Evolutionary conservation across 352 stramenopile genomes (phyloP), one percentile per base, ranked within the genome.

Genomic region (Globisporangium viniferum): DNA sequence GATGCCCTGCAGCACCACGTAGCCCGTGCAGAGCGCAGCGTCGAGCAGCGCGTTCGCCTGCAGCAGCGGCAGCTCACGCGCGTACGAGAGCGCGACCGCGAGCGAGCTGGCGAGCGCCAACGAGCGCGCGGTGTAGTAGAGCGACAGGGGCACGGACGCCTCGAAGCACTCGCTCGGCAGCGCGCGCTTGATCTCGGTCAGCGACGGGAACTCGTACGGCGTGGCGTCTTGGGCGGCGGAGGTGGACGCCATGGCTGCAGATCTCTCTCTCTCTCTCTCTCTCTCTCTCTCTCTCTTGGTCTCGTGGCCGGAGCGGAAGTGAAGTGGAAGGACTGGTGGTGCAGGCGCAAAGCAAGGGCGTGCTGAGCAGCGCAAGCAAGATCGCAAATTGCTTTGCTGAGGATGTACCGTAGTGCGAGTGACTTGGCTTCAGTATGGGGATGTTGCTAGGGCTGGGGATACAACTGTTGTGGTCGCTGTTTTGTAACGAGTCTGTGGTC

Each of bases 111-210:
- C 80, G 41, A 92, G 73, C 54, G 71, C 69, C 58, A 91, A 71
- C 59, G 75, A 79, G 15, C 86, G 84, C 65, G 76, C 76, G 5
- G 82, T 80, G 76, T 90, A 93, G 71, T 93, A 89, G 62, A 94
- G 73, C 67, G 86, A 94, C 35, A 86, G 71, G 54, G 77, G 71
- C 62, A 84, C 73, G 20, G 84, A 91, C 27, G 86, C 86, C 69
- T 93, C 86, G 55, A 94, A 93, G 71, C 79, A 94, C 49, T 82
- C 64, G 55, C 72, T 79, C 20, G 86, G 86, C 51, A 94, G 78
- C 68, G 82, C 75, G 46, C 86, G 84, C 78, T 94, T 94, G 75
- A 94, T 85, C 69, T 92, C 82, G 68, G 83, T 92, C 31, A 94
- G 80, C 48, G 80, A 84, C 66, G 86, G 86, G 75, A 94, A 92